phyloP scores from a whole-genome alignment of 768 basidiomycete species.

The Paxillus ammoniavirescens region DNA sequence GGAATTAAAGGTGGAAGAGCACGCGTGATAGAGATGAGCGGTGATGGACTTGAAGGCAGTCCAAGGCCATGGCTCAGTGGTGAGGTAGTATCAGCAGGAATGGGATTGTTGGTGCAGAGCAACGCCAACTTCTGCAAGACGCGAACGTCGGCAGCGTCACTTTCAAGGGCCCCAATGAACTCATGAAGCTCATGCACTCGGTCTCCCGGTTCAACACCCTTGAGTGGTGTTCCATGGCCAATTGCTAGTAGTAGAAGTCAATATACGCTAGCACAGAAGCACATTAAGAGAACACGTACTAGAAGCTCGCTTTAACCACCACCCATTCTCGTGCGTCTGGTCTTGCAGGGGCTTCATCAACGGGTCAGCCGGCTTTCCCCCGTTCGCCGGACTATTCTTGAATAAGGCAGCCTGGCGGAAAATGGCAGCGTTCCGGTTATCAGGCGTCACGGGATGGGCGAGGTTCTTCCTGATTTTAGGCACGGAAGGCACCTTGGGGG shows the following conservation, averaged over 20 bases:
- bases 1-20: slow-evolving; percentile 42
- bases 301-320: slow-evolving; percentile 80
- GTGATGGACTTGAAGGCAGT: slow-evolving; percentile 57
- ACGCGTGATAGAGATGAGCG: slow-evolving; percentile 41
- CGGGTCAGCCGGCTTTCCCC: slow-evolving; percentile 47
- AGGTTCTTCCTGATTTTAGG: slow-evolving; percentile 31
- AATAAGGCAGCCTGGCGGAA: slow-evolving; percentile 78
- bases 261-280: background rate
- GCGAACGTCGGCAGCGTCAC: slow-evolving; percentile 48
- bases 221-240: slow-evolving; percentile 46
- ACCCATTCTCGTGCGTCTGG: slow-evolving; percentile 66
- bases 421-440: slow-evolving; percentile 53
- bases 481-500: slow-evolving; percentile 34
- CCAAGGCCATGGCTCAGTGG: slow-evolving; percentile 52
- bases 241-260: slow-evolving; percentile 29
- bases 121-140: slow-evolving; percentile 65
- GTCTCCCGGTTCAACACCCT: slow-evolving; percentile 38
- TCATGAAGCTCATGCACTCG: slow-evolving; percentile 50
- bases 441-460: slow-evolving; percentile 61
- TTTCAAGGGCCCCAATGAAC: slow-evolving; percentile 53
- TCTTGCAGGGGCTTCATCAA: slow-evolving; percentile 70
- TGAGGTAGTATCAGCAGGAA: slow-evolving; percentile 41
- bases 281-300: slow-evolving; percentile 44
- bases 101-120: slow-evolving; percentile 60
- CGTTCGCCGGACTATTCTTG: slow-evolving; percentile 73